Percentiles rank a stretch among this genome's conserved stretches.
phyloP scores from a whole-genome alignment of 371 early-diverging fungal genomes.

The Lichtheimia hyalospora region DNA sequence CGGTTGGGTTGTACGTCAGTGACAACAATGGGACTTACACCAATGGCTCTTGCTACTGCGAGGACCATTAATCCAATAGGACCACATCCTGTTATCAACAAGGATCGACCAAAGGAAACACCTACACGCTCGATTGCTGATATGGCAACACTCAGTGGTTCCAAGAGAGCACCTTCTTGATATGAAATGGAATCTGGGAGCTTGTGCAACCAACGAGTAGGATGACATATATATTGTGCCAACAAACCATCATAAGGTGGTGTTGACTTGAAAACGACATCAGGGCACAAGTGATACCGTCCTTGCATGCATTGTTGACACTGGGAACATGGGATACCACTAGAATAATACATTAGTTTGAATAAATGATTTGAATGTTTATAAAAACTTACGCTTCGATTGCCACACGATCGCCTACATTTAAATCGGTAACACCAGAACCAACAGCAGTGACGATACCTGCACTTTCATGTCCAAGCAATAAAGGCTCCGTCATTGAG shows the following conservation, averaged over 20 bases:
- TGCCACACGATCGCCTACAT: constrained; percentile 31
- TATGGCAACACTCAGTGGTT: constrained; percentile 44
- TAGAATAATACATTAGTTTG: constrained; percentile 3
- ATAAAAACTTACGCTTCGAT: constrained; percentile 38
- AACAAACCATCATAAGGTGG: constrained; percentile 43
- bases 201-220: constrained; percentile 46
- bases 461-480: constrained; percentile 50
- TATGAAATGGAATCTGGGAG: constrained; percentile 35
- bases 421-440: constrained; percentile 23
- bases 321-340: constrained; percentile 45
- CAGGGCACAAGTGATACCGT: constrained; percentile 47
- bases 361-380: neutral
- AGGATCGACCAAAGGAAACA: constrained; percentile 37
- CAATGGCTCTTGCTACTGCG: constrained; percentile 40
- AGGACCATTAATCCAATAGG: constrained; percentile 45
- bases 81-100: constrained; percentile 41
- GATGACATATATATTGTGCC: constrained; percentile 47
- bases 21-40: constrained; percentile 38
- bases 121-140: constrained; percentile 40
- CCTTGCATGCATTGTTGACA: constrained; percentile 50
- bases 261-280: constrained; percentile 46
- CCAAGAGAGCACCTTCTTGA: constrained; percentile 42
- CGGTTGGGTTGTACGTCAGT: constrained; percentile 38
- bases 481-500: constrained; percentile 30
- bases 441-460: constrained; percentile 44